phyloP scores from a whole-genome alignment of 495 filamentous ascomycete genomes.

The Tuber borchii region DNA sequence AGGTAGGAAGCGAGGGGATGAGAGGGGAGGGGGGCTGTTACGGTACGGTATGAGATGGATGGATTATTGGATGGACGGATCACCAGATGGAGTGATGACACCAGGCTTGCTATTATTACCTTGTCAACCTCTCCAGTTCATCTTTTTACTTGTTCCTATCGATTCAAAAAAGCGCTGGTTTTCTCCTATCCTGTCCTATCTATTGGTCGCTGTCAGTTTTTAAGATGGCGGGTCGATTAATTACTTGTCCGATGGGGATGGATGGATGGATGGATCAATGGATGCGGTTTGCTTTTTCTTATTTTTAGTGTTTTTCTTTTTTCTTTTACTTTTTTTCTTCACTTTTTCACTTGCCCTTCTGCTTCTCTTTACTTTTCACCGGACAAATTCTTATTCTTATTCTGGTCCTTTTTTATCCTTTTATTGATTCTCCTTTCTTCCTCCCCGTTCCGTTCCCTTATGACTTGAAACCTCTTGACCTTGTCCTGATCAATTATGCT shows the following conservation, averaged over 20 bases:
- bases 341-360: conserved; percentile 13
- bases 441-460: conserved; percentile 20
- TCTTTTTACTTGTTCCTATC: background rate
- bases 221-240: background rate
- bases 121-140: background rate
- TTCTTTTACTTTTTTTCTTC: conserved; percentile 15
- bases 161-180: conserved; percentile 7
- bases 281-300: conserved; percentile 11
- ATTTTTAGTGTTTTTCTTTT: conserved; percentile 10
- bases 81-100: background rate
- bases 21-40: conserved; percentile 15
- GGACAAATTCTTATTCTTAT: conserved; percentile 14
- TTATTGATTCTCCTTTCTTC: conserved; percentile 14
- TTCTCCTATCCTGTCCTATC: conserved; percentile 8
- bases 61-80: background rate
- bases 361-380: background rate
- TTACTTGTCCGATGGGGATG: conserved; percentile 5
- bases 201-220: background rate
- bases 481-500: background rate
- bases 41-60: background rate
- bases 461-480: background rate
- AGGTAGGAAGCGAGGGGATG: background rate
- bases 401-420: conserved; percentile 8
- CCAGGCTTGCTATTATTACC: background rate
- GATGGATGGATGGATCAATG: background rate